Evolutionary conservation across 2,329 filamentous ascomycete genomes (phyloP), one percentile per base, ranked within the genome.

Genomic region (Elsinoe ampelina): DNA sequence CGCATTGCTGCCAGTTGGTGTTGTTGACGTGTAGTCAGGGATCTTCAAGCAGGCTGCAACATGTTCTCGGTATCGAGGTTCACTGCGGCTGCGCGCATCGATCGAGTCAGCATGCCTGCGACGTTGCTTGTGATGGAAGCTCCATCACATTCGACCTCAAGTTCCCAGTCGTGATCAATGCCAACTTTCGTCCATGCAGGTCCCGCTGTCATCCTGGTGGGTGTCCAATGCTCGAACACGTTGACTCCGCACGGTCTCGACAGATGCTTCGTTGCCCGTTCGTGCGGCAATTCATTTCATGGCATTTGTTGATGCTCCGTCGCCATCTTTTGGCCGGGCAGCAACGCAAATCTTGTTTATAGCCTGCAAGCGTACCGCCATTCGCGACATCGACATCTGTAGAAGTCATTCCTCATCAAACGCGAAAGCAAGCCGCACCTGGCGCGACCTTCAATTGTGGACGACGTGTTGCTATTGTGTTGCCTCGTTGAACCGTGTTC

Each of bases 171-270:
- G 15, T 52, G 48, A 52, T 52, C 34, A 32, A 52, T 26, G 34
- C 26, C 35, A 52, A 20, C 48, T 39, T 19, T 26, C 48, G 48
- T 52, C 39, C 48, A 52, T 52, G 48, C 48, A 52, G 48, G 48
- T 52, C 48, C 48, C 26, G 26, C 26, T 45, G 41, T 22, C 30
- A 45, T 45, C 41, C 41, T n/a, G 7, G 41, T 11, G 30, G 10
- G 12, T 11, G 41, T 22, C 26, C 41, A 12, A 26, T 30, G 19
- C 41, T 19, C 41, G n/a, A 22, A 12, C 41, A 22, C 5, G 26
- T 30, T 30, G 26, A 17, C 41, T 11, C 41, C 41, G 41, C 41
- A 42, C 39, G 39, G 39, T 19, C 39, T 19, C 10, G 17, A 5
- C 19, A 4, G 22, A 22, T 42, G 17, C 39, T 20, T 8, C 17